A percentile compares a stretch with the other conserved stretches of the same genome.
These are phyloP conservation scores for Fusarium armeniacum DNA, from an alignment of 2,329 filamentous ascomycete species.

Conservation along the genomic window DNA sequence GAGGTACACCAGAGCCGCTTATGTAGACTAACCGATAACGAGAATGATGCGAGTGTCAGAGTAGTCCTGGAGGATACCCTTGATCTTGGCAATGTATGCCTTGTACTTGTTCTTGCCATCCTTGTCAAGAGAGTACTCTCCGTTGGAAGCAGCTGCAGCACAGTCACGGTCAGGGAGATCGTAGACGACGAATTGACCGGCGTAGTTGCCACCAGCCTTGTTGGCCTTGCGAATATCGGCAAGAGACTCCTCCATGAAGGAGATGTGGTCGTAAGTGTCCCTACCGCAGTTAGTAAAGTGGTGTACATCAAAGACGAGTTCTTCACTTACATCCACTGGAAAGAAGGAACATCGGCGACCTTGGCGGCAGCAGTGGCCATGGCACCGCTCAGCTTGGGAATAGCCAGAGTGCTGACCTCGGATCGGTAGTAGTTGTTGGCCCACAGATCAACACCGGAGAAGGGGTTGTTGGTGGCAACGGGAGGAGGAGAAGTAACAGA, in stretches of 20 bases:
- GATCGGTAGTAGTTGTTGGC: constrained; percentile 69
- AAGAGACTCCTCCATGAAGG: constrained; percentile 62
- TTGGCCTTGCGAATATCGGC: constrained; percentile 59
- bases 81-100: constrained; percentile 67
- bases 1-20: fast-evolving
- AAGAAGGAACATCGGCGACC: constrained; percentile 66
- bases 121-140: constrained; percentile 66
- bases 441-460: constrained; percentile 64
- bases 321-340: constrained; percentile 64
- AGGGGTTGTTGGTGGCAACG: constrained; percentile 65
- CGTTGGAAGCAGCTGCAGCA: constrained; percentile 69
- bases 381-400: constrained; percentile 72
- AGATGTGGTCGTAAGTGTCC: constrained; percentile 65
- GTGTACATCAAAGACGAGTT: fast-evolving
- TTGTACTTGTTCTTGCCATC: constrained; percentile 68
- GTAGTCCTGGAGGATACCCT: constrained; percentile 58
- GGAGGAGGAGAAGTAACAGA: constrained; percentile 47
- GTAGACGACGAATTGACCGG: constrained; percentile 68
- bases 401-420: constrained; percentile 68
- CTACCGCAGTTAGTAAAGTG: constrained; percentile 50
- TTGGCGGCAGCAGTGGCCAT: constrained; percentile 66
- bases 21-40: constrained; percentile 56
- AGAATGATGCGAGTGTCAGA: constrained; percentile 61
- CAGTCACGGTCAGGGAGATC: constrained; percentile 72
- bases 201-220: constrained; percentile 57